Base-by-base conservation (phyloP, 1,284 basidiomycete species). In the Baeospora myosura region DNA sequence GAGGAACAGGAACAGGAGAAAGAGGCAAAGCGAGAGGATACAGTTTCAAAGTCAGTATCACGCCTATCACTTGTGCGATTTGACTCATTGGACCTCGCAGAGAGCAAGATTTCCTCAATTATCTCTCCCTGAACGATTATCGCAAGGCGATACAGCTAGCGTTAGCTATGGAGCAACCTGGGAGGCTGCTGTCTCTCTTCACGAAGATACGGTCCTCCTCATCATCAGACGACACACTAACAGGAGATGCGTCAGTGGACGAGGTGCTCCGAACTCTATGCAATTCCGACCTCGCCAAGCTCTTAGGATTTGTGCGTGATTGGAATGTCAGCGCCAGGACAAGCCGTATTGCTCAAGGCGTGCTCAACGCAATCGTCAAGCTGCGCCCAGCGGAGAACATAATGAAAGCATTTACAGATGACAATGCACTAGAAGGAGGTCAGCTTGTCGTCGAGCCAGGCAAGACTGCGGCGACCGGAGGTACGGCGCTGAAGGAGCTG, bases 101-200 rank as follows among this genome's bases (percentile, higher is more conserved):
- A 58, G 93, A 98, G 59, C 95, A 98, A 76, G 89, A 96, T 56
- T 95, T 96, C 60, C 64, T 78, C 52, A 98, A 98, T 61, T 95
- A 90, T 57, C 67, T 98, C 47, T 71, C 81, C 5, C 66, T 94
- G 48, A 81, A 87, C 52, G 94, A 98, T 63, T 98, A 97, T 65
- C 80, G 79, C 41, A 83, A 81, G 53, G 96, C 95, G 0, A 94
- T 98, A 54, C 70, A 85, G 48, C 76, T 98, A 34, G 93, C 95
- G 2, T 72, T 99, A 42, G 78, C 83, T 2, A 92, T 98, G 82
- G 77, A 85, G 42, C 95, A 98, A 55, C 95, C 96, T 10, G 88
- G 91, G 20, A 79, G 94, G 14, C 71, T 99, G 12, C 69, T 92
- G 37, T 68, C 72, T 2, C 71, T 99, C 20, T 96, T 99, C 69